Base-by-base conservation (phyloP, 805 yeast species). In the Spathaspora boniae region DNA sequence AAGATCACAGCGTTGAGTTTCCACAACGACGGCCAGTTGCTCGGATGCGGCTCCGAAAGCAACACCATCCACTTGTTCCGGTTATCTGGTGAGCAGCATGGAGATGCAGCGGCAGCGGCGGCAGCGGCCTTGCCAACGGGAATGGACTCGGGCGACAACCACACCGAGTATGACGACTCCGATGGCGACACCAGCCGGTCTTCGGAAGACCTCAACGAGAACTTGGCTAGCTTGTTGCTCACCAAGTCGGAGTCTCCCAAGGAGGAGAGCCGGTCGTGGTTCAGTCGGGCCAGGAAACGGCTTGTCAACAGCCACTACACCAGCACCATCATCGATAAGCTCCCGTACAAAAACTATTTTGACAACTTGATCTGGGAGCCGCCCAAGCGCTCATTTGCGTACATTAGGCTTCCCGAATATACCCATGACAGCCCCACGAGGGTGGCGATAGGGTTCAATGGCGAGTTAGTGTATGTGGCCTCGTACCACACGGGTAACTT, bases 301-400 rank as follows among this genome's bases (percentile, higher is more conserved):
- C 37, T 60, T 9, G 49, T 63, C 34, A 58, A 62, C 36, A 62
- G 63, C 28, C 53, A 35, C 33, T 65, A 65, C 41, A 62, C 72
- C 19, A 56, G 62, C 46, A 54, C 59, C 33, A 38, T 67, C 21
- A 53, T 65, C 27, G 62, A 59, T 34, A 62, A 58, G 29, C 45
- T 68, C 7, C 73, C 73, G 4, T 67, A 67, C 40, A 58, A 58
- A 37, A 56, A 62, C 33, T 67, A 65, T 47, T 40, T 66, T 37
- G 65, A 62, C 29, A 67, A 64, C 37, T 48, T 66, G 30, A 58
- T 66, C 5, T 59, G 68, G 63, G 68, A 62, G 35, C 68, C 69
- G 1, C 72, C 73, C 3, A 47, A 56, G 26, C 43, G 73, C 26
- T 64, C 70, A 4, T 68, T 67, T 51, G 69, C 69, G 14, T 65